phyloP scores from a whole-genome alignment of 768 basidiomycete genomes.

The Tulasnella sp. region DNA sequence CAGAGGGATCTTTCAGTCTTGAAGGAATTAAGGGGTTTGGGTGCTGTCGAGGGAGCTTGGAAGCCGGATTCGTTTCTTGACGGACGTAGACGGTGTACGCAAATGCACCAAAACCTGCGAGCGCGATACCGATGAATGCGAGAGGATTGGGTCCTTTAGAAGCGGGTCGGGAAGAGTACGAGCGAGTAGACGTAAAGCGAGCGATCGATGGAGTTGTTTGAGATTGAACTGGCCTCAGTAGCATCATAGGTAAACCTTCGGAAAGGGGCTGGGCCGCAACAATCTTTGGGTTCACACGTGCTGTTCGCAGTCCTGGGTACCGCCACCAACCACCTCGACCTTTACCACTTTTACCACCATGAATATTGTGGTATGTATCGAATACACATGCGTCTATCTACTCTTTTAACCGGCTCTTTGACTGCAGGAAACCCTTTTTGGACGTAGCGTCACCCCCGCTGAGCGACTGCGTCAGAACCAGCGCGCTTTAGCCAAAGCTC shows the following conservation, averaged over 20 bases:
- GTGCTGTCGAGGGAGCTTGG: slow-evolving; percentile 11
- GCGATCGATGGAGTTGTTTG: background rate
- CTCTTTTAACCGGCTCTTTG: background rate
- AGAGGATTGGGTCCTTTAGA: slow-evolving; percentile 14
- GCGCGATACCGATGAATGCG: slow-evolving; percentile 7
- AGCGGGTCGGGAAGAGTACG: slow-evolving; percentile 8
- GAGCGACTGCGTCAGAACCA: slow-evolving; percentile 96
- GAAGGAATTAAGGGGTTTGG: slow-evolving; percentile 16
- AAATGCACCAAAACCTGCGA: slow-evolving; percentile 15
- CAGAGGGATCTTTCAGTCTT: background rate
- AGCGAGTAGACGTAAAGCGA: background rate
- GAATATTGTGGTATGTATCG: slow-evolving; percentile 28
- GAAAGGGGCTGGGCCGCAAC: background rate
- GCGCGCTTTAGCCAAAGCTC: slow-evolving; percentile 88
- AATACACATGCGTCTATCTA: background rate
- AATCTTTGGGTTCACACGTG: background rate
- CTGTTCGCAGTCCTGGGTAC: background rate
- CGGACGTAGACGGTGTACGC: slow-evolving; percentile 10
- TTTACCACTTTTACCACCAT: slow-evolving; percentile 18
- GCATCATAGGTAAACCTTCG: background rate
- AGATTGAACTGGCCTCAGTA: background rate
- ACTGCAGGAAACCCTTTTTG: slow-evolving; percentile 86
- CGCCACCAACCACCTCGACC: background rate
- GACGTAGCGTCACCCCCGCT: slow-evolving; percentile 87
- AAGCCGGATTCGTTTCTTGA: slow-evolving; percentile 10